These are phyloP conservation scores for Cicer pinnatifidum DNA, from an alignment of 306 rosid species.

Conservation along the genomic window DNA sequence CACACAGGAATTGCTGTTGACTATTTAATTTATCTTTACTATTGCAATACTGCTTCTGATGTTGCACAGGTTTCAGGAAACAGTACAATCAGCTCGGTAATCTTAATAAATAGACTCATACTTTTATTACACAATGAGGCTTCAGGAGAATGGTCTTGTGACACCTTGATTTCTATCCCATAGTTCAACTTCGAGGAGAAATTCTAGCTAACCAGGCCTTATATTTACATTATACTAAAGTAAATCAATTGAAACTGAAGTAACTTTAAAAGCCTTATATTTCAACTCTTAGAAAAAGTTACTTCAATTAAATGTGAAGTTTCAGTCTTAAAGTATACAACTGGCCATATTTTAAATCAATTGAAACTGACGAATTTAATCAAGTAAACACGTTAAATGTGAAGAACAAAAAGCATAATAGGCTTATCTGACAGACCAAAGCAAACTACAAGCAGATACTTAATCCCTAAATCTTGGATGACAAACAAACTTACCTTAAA, in stretches of 20 bases:
- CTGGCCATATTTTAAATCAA: not conserved
- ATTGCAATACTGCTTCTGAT: too few relatives aligned
- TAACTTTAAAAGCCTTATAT: not conserved
- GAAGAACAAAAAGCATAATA: not conserved
- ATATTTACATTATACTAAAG: not conserved
- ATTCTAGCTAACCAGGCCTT: not conserved
- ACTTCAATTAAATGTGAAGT: not conserved
- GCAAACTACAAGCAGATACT: constrained; percentile 6
- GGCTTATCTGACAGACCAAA: constrained; percentile 7
- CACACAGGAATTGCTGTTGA: not conserved
- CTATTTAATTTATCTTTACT: too few relatives aligned
- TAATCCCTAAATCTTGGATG: not conserved
- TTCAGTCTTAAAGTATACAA: not conserved
- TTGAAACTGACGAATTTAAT: constrained; percentile 2
- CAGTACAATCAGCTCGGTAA: too few relatives aligned
- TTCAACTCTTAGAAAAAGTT: constrained; percentile 1
- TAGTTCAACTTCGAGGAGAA: not conserved
- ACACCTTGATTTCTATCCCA: not conserved
- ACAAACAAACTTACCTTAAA: not conserved
- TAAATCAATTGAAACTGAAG: too few relatives aligned
- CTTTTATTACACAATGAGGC: too few relatives aligned
- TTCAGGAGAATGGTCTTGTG: not conserved
- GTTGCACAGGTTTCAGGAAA: too few relatives aligned
- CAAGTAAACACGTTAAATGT: not conserved
- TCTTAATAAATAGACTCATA: too few relatives aligned